A percentile compares a stretch with the other conserved stretches of the same genome.
phyloP scores from a whole-genome alignment of 2,329 filamentous ascomycete genomes.

The Microdochium paspali region DNA sequence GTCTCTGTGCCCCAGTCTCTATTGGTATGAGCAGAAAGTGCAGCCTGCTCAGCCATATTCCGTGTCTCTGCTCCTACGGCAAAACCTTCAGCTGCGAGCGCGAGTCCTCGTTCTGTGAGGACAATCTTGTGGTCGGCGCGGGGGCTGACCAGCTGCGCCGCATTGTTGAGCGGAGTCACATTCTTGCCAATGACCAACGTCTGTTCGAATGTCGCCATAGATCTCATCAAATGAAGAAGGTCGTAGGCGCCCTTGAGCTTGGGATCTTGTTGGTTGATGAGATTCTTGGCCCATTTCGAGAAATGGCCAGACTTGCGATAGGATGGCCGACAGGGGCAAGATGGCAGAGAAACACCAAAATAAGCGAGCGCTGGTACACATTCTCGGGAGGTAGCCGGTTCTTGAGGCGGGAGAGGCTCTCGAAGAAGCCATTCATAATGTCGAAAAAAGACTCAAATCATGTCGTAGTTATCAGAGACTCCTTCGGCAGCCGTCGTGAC shows the following conservation, averaged over 20 bases:
- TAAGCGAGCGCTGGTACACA: slow-evolving; percentile 2
- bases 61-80: background rate
- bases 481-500: slow-evolving; percentile 1
- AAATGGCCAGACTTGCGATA: slow-evolving; percentile 4
- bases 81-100: background rate
- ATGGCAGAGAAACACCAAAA: slow-evolving; percentile 5
- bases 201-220: slow-evolving; percentile 1
- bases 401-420: slow-evolving; percentile 3
- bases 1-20: too few relatives aligned
- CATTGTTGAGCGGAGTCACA: background rate
- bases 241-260: slow-evolving; percentile 4
- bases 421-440: slow-evolving; percentile 7
- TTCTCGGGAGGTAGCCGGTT: slow-evolving; percentile 3
- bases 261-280: slow-evolving; percentile 3
- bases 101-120: background rate
- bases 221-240: slow-evolving; percentile 1
- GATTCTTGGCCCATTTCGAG: slow-evolving; percentile 5
- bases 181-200: background rate
- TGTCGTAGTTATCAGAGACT: slow-evolving; percentile 3
- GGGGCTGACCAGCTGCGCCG: background rate
- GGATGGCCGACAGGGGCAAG: slow-evolving; percentile 5
- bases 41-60: background rate
- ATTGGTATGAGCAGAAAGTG: too few relatives aligned
- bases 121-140: background rate
- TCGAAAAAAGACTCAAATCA: slow-evolving; percentile 3